These are phyloP conservation scores for Leptomonas pyrrhocoris DNA, from an alignment of 208 protist genomes.

Conservation along the genomic window DNA sequence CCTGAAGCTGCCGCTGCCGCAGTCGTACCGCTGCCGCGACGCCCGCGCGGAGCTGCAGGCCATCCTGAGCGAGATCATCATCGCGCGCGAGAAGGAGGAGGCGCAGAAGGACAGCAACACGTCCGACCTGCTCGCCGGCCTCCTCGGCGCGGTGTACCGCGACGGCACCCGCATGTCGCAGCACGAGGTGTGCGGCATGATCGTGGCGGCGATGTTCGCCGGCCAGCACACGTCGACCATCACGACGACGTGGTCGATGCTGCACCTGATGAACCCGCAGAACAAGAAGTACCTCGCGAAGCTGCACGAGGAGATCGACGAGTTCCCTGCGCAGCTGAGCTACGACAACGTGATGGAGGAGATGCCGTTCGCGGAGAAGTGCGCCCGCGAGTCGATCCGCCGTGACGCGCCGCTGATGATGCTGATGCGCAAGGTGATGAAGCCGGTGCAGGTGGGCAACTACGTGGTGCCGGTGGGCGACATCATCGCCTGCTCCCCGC, in stretches of 20 bases:
- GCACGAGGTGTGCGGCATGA: conserved; percentile 92
- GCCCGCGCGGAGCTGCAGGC: conserved; percentile 84
- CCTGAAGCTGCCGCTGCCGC: conserved; percentile 78
- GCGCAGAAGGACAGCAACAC: conserved; percentile 74
- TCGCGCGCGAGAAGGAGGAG: conserved; percentile 83
- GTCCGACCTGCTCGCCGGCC: conserved; percentile 83
- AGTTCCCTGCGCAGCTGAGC: conserved; percentile 82
- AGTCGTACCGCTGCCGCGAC: conserved; percentile 78
- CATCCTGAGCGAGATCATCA: conserved; percentile 89
- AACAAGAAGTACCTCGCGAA: conserved; percentile 69
- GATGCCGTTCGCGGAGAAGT: conserved; percentile 88
- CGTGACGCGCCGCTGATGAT: conserved; percentile 92
- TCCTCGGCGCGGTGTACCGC: conserved; percentile 89
- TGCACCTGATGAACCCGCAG: conserved; percentile 76
- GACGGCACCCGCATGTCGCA: conserved; percentile 86
- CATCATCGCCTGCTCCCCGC: conserved; percentile 86
- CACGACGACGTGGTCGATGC: conserved; percentile 90
- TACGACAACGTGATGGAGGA: conserved; percentile 91
- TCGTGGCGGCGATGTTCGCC: conserved; percentile 93
- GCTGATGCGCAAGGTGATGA: conserved; percentile 92
- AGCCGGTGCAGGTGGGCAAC: conserved; percentile 71
- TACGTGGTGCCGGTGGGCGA: conserved; percentile 89
- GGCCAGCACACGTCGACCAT: conserved; percentile 94
- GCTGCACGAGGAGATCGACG: conserved; percentile 72
- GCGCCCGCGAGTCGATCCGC: conserved; percentile 90